Evolutionary conservation across 257 asterid genomes (phyloP).

Genomic region (Sherardia arvensis): DNA sequence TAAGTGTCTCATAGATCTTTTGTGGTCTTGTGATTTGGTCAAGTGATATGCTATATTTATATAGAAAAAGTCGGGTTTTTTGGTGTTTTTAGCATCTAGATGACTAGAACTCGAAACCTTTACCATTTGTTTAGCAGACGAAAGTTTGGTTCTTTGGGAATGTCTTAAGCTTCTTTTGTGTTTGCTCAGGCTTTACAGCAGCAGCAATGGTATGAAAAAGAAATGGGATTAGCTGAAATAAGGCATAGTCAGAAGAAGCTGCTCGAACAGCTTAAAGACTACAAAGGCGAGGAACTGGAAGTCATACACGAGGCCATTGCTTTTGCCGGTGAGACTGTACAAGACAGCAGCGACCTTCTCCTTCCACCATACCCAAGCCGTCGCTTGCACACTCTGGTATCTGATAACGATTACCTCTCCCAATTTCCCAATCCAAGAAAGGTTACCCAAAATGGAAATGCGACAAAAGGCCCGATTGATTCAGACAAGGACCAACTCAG

Average conservation of each 20-base stretch:
- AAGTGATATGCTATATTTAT: neutral
- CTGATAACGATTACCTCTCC: conserved; percentile 39
- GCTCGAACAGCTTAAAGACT: conserved; percentile 72
- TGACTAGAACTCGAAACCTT: neutral
- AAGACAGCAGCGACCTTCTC: conserved; percentile 71
- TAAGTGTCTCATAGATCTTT: neutral
- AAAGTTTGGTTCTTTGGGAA: neutral
- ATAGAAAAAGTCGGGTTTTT: neutral
- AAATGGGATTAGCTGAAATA: conserved; percentile 66
- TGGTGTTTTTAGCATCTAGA: neutral
- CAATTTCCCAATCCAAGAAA: conserved; percentile 29
- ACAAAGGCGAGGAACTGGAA: conserved; percentile 70
- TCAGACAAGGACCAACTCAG: conserved; percentile 19
- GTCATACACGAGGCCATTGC: conserved; percentile 78
- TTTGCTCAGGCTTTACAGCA: conserved; percentile 62
- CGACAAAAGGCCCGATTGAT: conserved; percentile 7
- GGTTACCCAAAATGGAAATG: conserved; percentile 43
- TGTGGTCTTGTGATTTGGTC: neutral
- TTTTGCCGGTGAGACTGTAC: conserved; percentile 70
- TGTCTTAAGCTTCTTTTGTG: neutral
- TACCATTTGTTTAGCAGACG: neutral
- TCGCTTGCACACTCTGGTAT: conserved; percentile 40
- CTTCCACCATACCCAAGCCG: conserved; percentile 93
- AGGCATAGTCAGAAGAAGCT: conserved; percentile 63
- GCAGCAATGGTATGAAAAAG: conserved; percentile 89